Conservation (phyloP, 2,329 filamentous ascomycete genomes). For the Blastomyces gilchristii region DNA sequence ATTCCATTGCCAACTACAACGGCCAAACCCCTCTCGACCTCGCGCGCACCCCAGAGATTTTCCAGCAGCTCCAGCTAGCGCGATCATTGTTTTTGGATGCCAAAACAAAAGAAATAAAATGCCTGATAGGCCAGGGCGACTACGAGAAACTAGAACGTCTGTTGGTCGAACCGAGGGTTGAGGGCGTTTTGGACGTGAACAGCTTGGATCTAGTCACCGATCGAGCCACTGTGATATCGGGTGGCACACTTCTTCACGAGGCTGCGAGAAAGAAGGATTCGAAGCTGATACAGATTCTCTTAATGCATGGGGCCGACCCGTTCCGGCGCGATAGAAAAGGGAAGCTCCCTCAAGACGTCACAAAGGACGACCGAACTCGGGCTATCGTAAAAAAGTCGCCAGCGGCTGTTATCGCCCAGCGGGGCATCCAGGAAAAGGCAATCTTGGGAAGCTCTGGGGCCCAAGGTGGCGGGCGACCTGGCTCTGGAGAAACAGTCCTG, state of each 20-base stretch:
- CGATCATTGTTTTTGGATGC: conserved; percentile 81
- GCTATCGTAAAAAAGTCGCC: conserved; percentile 89
- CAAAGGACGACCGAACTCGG: conserved; percentile 81
- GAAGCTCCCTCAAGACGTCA: conserved; percentile 90
- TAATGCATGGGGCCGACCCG: conserved; percentile 90
- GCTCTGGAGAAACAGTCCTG: conserved; percentile 41
- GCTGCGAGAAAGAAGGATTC: conserved; percentile 80
- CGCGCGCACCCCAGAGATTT: conserved; percentile 85
- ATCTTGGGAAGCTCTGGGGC: conserved; percentile 66
- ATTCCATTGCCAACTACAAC: conserved; percentile 72
- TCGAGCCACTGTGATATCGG: conserved; percentile 61
- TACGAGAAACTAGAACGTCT: conserved; percentile 70
- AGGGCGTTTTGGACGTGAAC: conserved; percentile 85
- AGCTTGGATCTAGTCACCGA: conserved; percentile 81
- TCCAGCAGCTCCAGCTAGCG: conserved; percentile 84
- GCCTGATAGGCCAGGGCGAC: conserved; percentile 59
- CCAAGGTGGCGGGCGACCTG: conserved; percentile 42
- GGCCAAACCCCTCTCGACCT: conserved; percentile 81
- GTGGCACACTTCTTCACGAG: conserved; percentile 90
- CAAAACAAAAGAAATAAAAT: conserved; percentile 75
- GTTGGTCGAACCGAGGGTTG: conserved; percentile 73
- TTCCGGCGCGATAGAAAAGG: conserved; percentile 92
- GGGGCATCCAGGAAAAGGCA: conserved; percentile 93
- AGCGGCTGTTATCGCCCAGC: conserved; percentile 84
- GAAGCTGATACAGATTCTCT: conserved; percentile 75